Percentiles rank a stretch among this genome's conserved stretches.
These are phyloP conservation scores for Rachicladosporium sp. DNA, from an alignment of 2,329 filamentous ascomycete species.

Conservation along the genomic window DNA sequence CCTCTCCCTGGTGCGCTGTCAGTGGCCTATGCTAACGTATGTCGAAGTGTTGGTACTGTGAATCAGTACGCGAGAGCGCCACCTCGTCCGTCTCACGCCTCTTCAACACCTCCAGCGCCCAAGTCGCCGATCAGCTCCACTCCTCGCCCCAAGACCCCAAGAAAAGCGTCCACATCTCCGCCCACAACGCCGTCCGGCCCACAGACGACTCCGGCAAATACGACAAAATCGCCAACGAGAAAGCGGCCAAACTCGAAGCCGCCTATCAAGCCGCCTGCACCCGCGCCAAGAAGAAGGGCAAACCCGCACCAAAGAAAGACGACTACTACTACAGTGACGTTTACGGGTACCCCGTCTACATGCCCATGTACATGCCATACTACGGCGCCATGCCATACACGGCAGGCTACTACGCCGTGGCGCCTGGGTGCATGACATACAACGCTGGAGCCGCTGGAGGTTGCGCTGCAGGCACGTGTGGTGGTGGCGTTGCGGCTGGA, in stretches of 20 bases:
- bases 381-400: slow-evolving; percentile 30
- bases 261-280: slow-evolving; percentile 40
- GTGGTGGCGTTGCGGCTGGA: slow-evolving; percentile 22
- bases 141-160: slow-evolving; percentile 36
- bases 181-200: slow-evolving; percentile 53
- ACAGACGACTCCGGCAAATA: slow-evolving; percentile 16
- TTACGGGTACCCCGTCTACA: slow-evolving; percentile 34
- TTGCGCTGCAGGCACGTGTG: slow-evolving; percentile 36
- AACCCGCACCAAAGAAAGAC: slow-evolving; percentile 23
- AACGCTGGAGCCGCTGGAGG: slow-evolving; percentile 30
- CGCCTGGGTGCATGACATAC: slow-evolving; percentile 34
- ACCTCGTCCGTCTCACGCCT: slow-evolving; percentile 35
- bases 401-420: slow-evolving; percentile 28
- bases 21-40: too few relatives aligned
- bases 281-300: slow-evolving; percentile 26
- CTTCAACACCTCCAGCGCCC: slow-evolving; percentile 29
- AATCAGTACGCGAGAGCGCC: slow-evolving; percentile 50
- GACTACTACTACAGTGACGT: slow-evolving; percentile 29
- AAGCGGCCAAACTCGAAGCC: slow-evolving; percentile 36
- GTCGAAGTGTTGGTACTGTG: slow-evolving; percentile 63
- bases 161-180: slow-evolving; percentile 57
- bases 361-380: slow-evolving; percentile 37
- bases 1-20: too few relatives aligned
- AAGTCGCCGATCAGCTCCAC: slow-evolving; percentile 23
- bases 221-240: slow-evolving; percentile 7